A percentile compares a stretch with the other conserved stretches of the same genome.
phyloP scores from a whole-genome alignment of 768 basidiomycete genomes.

The Lactarius indigo region DNA sequence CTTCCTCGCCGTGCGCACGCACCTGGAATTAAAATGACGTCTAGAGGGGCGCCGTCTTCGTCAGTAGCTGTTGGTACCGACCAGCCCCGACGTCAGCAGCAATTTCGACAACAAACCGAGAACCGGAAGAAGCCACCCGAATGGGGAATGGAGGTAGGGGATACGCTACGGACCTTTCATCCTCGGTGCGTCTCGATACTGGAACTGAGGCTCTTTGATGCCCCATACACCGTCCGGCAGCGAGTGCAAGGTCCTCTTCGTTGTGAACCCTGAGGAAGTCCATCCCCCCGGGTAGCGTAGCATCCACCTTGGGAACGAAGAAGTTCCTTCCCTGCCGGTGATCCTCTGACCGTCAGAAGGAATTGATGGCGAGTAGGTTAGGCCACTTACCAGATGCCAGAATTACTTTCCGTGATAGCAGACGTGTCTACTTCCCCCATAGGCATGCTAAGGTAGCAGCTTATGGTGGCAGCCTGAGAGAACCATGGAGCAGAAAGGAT shows the following conservation, averaged over 20 bases:
- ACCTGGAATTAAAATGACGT: conserved; percentile 17
- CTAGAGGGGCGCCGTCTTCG: not conserved
- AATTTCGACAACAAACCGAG: not conserved
- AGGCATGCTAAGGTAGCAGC: conserved; percentile 83
- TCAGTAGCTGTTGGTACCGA: conserved; percentile 7
- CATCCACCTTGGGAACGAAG: conserved; percentile 65
- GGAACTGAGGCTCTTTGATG: conserved; percentile 59
- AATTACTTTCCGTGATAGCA: conserved; percentile 45
- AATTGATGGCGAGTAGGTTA: not conserved
- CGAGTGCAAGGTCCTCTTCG: conserved; percentile 50
- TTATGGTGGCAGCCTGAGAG: conserved; percentile 44
- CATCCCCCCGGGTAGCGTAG: conserved; percentile 47
- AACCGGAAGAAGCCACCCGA: conserved; percentile 2
- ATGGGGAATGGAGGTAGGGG: conserved; percentile 1
- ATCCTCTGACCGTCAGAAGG: not conserved
- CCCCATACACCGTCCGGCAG: conserved; percentile 69
- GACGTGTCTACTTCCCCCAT: conserved; percentile 63
- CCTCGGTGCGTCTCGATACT: conserved; percentile 45
- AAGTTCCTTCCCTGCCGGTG: conserved; percentile 52
- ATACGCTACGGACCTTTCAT: conserved; percentile 44
- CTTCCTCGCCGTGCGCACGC: conserved; percentile 24
- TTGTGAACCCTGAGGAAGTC: conserved; percentile 62
- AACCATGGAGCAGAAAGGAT: conserved; percentile 54
- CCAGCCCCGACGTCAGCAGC: not conserved
- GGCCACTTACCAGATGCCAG: conserved; percentile 48